Evolutionary conservation across 2,329 filamentous ascomycete species (phyloP), one percentile per base, ranked within the genome.

Genomic region (Aureobasidium lini): DNA sequence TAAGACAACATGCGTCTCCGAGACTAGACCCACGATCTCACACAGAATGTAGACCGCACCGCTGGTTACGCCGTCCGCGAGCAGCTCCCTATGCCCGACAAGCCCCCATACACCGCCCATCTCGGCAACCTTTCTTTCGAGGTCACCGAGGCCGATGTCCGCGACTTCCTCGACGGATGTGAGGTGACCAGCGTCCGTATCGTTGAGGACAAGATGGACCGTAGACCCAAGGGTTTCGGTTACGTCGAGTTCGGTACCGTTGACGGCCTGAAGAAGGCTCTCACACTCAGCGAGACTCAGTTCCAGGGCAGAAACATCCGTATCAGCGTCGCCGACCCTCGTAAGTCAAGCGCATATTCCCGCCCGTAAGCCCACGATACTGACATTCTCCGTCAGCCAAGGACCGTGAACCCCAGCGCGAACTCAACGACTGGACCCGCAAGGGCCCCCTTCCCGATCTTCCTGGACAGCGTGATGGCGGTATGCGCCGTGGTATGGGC

Each of bases 101-200:
- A 90, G 77, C 94, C 95, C 61, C 94, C 94, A 11, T 99, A 85
- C 76, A 99, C 94, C 61, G 93, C 92, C 64, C 94, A 99, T 77
- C 82, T 99, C 62, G 94, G 94, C 70, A 99, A 99, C 73, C 84
- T 99, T 62, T 94, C 93, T 52, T 99, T 96, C 76, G 93, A 99
- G 72, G 89, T 92, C 59, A 94, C 89, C 57, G 83, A 84, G 64
- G 88, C 86, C 66, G 88, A 92, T 68, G 87, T 99, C 64, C 85
- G 82, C 67, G 88, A 91, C 56, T 94, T 97, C 71, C 95, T 99
- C 71, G 77, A 81, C 56, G 89, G 82, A 60, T 96, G 93, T 74
- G 83, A 90, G 64, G 87, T 96, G 67, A 88, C 88, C 65, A 96
- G 85, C 72, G 90, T 99, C 65, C 89, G 94, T 69, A 91, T 99